Evolutionary conservation across 2,329 filamentous ascomycete species (phyloP).

Genomic region (Ramularia collo-cygni): DNA sequence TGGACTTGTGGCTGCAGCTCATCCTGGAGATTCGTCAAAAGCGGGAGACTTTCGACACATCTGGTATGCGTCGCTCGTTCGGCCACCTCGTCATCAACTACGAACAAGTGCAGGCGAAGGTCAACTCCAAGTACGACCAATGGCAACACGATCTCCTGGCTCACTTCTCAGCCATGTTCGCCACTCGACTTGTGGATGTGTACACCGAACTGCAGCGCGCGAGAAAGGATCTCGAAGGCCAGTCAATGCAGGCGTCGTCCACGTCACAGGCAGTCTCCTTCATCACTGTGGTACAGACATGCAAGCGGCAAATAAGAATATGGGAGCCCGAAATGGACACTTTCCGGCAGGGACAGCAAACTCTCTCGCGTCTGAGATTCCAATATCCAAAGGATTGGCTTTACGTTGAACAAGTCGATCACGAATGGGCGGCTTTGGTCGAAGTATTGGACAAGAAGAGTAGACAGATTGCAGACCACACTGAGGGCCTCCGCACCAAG

Average conservation of each 20-base stretch:
- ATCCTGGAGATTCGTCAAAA: conserved; percentile 97
- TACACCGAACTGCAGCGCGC: conserved; percentile 88
- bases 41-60: conserved; percentile 92
- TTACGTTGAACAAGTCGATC: conserved; percentile 90
- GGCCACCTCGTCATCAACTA: conserved; percentile 95
- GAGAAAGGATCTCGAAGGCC: conserved; percentile 79
- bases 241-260: conserved; percentile 87
- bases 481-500: conserved; percentile 88
- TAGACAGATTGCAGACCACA: conserved; percentile 94
- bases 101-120: conserved; percentile 96
- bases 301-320: conserved; percentile 83
- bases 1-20: conserved; percentile 87
- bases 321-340: conserved; percentile 96
- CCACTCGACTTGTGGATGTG: conserved; percentile 84
- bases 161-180: conserved; percentile 85
- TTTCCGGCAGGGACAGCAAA: conserved; percentile 92
- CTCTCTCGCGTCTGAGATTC: conserved; percentile 82
- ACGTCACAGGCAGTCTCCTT: conserved; percentile 97
- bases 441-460: conserved; percentile 87
- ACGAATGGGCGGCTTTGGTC: conserved; percentile 89
- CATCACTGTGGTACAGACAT: conserved; percentile 95
- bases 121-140: conserved; percentile 98
- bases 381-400: conserved; percentile 93
- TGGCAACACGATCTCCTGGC: conserved; percentile 97
- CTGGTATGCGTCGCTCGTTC: conserved; percentile 85